phyloP scores from a whole-genome alignment of 306 rosid genomes.

The peach (Prunus persica) region Prunus_persica_NCBIv2 NC_034014.1:689001-689500 shows the following conservation, averaged over 20 bases:
- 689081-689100: background rate
- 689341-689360: too few relatives aligned
- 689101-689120: background rate
- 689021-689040: background rate
- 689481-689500: too few relatives aligned
- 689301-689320: background rate
- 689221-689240: background rate
- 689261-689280: background rate
- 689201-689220: background rate
- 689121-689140: background rate
- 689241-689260: background rate
- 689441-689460: too few relatives aligned
- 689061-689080: background rate
- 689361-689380: too few relatives aligned
- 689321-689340: background rate
- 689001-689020: background rate
- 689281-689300: background rate
- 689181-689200: background rate
- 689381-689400: too few relatives aligned
- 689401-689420: too few relatives aligned
- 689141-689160: background rate
- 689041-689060: background rate
- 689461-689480: too few relatives aligned
- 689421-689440: too few relatives aligned
- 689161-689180: background rate